A percentile compares a stretch with the other conserved stretches of the same genome.
Evolutionary conservation across 2,329 filamentous ascomycete genomes (phyloP).

Genomic region (Pestalotiopsis sp.): DNA sequence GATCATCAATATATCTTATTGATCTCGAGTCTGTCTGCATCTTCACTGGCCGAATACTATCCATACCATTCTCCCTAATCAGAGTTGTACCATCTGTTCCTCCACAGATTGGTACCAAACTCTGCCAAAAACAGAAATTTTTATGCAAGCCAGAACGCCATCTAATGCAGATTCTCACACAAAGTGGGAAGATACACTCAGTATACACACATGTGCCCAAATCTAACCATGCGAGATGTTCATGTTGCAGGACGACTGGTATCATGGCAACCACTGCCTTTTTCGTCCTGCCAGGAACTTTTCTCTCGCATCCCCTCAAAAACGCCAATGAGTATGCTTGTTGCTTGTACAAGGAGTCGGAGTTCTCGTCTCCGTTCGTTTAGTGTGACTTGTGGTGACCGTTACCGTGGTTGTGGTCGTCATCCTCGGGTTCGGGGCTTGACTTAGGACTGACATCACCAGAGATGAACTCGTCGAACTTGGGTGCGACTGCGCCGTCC

Average conservation of each 20-base stretch:
- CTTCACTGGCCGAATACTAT: background rate
- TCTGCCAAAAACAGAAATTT: conserved; percentile 1
- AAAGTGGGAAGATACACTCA: conserved; percentile 19
- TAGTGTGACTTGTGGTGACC: conserved; percentile 27
- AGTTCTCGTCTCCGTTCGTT: background rate
- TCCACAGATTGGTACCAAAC: background rate
- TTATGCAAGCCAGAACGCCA: conserved; percentile 18
- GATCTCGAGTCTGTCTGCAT: background rate
- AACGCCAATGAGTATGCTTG: conserved; percentile 24
- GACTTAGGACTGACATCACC: conserved; percentile 60
- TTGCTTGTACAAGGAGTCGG: background rate
- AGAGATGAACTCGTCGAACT: conserved; percentile 78
- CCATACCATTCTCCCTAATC: background rate
- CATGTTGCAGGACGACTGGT: conserved; percentile 18
- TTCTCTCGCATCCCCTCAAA: conserved; percentile 22
- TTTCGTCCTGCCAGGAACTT: conserved; percentile 16
- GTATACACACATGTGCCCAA: conserved; percentile 23
- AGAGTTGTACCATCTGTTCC: background rate
- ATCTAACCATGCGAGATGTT: conserved; percentile 17
- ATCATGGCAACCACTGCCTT: conserved; percentile 22
- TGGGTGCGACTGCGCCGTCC: conserved; percentile 58
- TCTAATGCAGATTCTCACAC: conserved; percentile 19
- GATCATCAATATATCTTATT: background rate
- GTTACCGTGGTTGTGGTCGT: conserved; percentile 41
- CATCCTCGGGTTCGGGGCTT: conserved; percentile 63